Evolutionary conservation across 2,329 filamentous ascomycete genomes (phyloP).

Genomic region (Torrubiellomyces zombiae): DNA sequence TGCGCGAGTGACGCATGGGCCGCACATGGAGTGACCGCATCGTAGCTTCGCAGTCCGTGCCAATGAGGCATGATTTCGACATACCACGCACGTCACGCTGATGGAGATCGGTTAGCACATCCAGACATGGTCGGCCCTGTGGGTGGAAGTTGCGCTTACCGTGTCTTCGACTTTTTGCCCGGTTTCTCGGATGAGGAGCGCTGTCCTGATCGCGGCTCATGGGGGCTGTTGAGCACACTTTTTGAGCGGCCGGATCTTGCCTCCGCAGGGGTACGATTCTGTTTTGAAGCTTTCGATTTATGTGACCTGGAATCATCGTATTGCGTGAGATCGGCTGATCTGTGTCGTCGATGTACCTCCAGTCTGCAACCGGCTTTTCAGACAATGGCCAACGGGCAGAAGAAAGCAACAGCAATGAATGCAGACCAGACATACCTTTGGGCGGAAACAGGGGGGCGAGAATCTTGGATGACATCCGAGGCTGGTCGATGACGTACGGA

Average conservation of each 20-base stretch:
- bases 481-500: constrained; percentile 10
- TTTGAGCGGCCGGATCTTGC: constrained; percentile 7
- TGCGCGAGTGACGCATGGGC: constrained; percentile 53
- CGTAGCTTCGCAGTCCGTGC: constrained; percentile 51
- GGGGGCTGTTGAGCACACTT: constrained; percentile 12
- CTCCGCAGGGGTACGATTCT: constrained; percentile 6
- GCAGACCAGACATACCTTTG: constrained; percentile 13
- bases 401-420: too few relatives aligned
- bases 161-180: constrained; percentile 3
- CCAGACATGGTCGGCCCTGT: too few relatives aligned
- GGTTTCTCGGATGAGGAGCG: constrained; percentile 12
- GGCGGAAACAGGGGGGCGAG: constrained; percentile 17
- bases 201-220: constrained; percentile 10
- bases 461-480: constrained; percentile 15
- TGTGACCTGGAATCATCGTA: constrained; percentile 4
- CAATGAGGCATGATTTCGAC: constrained; percentile 2
- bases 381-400: too few relatives aligned
- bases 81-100: constrained; percentile 2
- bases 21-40: constrained; percentile 72
- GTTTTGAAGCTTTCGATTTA: constrained; percentile 6
- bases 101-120: too few relatives aligned
- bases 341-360: constrained; percentile 4
- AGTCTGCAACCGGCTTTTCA: constrained; percentile 2
- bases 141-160: constrained; percentile 1
- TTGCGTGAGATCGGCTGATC: constrained; percentile 7